Evolutionary conservation across 2,329 filamentous ascomycete genomes (phyloP).

Genomic region (Fusarium udum): DNA sequence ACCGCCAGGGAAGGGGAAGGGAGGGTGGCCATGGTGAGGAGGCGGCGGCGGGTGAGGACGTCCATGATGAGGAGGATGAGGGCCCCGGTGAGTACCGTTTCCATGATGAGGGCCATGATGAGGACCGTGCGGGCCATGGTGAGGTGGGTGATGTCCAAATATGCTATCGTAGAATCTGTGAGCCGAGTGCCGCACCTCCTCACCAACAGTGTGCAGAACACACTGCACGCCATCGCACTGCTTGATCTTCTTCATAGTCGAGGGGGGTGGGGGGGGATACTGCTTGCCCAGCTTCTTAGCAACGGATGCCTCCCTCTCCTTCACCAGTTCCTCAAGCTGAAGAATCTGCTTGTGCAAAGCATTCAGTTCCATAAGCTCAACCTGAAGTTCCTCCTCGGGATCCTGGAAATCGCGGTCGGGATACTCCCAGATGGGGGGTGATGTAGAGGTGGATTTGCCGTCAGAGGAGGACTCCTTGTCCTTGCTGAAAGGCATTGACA

Average conservation of each 20-base stretch:
- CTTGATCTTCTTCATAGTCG: constrained; percentile 33
- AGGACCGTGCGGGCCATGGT: constrained; percentile 19
- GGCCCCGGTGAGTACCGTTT: constrained; percentile 16
- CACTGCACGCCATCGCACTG: constrained; percentile 47
- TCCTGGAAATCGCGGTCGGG: constrained; percentile 41
- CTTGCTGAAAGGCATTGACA: constrained; percentile 40
- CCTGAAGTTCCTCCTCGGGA: constrained; percentile 48
- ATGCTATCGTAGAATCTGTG: constrained; percentile 31
- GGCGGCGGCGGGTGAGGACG: constrained; percentile 40
- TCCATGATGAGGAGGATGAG: constrained; percentile 35
- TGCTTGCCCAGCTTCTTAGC: constrained; percentile 47
- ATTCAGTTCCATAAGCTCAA: constrained; percentile 57
- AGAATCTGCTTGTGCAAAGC: constrained; percentile 53
- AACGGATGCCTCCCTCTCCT: constrained; percentile 53
- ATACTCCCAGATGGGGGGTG: constrained; percentile 19
- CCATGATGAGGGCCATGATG: constrained; percentile 29
- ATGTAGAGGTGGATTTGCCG: constrained; percentile 2
- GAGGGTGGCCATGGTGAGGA: constrained; percentile 25
- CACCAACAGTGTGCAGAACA: constrained; percentile 51
- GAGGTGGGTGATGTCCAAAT: constrained; percentile 27
- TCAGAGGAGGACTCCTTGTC: constrained; percentile 2
- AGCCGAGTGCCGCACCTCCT: constrained; percentile 49
- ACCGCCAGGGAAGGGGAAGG: constrained; percentile 41
- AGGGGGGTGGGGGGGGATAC: constrained; percentile 35
- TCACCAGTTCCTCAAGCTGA: constrained; percentile 55